Evolutionary conservation across 805 yeast species (phyloP), one percentile per base, ranked within the genome.

Genomic region (Wickerhamomyces mucosus): DNA sequence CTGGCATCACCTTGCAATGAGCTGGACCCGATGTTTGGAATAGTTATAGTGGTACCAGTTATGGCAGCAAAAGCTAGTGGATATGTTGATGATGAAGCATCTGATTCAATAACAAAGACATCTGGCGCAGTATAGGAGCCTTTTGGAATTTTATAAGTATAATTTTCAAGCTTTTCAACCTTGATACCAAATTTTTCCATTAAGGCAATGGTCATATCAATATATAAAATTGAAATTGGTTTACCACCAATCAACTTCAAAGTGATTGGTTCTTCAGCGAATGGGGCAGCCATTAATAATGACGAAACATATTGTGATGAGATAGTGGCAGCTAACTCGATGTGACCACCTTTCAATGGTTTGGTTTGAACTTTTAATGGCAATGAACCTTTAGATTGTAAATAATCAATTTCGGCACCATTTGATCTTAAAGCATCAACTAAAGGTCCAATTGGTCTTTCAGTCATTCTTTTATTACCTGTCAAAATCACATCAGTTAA

Each of bases 271-370:
- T 72, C 68, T 35, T 75, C 59, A 9, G 97, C 97, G 51, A 88
- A 92, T 29, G 98, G 98, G 22, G 98, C 97, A 58, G 95, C 83
- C 95, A 92, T 86, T 50, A 92, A 69, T 34, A 92, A 70, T 0
- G 97, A 89, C 2, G 97, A 88, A 28, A 92, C 98, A 48, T 92
- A 92, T 58, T 92, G 98, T 11, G 97, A 92, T 2, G 97, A 88
- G 27, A 92, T 83, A 5, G 97, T 88, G 15, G 98, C 98, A 25
- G 89, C 89, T 29, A 92, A 67, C 57, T 88, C 96, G 41, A 92
- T 85, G 42, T 83, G 65, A 15, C 98, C 98, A 51, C 98, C 98
- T 42, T 69, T 66, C 43, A 89, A 69, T 9, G 83, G 80, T 14
- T 82, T 83, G 25, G 94, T 75, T 35, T 65, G 49, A 25, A 88